Conservation (phyloP, 2,329 filamentous ascomycete species). For the Colletotrichum godetiae region DNA sequence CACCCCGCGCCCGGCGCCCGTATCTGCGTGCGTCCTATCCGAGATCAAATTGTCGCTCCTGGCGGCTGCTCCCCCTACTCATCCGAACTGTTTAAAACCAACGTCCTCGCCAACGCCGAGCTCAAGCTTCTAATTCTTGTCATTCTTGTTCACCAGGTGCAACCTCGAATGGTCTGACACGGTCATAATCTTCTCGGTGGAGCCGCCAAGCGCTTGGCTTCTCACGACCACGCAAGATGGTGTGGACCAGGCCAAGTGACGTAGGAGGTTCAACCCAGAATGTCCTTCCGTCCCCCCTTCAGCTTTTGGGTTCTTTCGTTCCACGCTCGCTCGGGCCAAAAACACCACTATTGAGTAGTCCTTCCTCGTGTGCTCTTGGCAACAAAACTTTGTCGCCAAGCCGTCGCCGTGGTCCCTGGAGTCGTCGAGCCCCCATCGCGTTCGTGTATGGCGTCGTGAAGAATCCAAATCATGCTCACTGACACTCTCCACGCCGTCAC, state of each 20-base stretch:
- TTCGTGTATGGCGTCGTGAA: constrained; percentile 1
- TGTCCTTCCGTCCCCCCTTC: not conserved
- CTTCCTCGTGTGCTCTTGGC: constrained; percentile 22
- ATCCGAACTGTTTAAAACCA: not conserved
- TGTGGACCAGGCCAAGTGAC: constrained; percentile 34
- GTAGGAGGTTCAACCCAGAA: constrained; percentile 26
- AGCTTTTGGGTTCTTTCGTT: not conserved
- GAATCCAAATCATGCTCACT: constrained; percentile 2
- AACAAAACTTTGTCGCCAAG: constrained; percentile 7
- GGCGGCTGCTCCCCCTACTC: constrained; percentile 8
- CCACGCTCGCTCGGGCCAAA: constrained; percentile 14
- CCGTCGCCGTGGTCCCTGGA: constrained; percentile 11
- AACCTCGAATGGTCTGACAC: constrained; percentile 23
- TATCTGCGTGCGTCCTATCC: not conserved
- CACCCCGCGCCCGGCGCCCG: constrained; percentile 4
- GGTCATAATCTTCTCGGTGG: constrained; percentile 26
- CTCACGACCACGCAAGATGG: constrained; percentile 31
- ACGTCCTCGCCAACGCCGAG: not conserved
- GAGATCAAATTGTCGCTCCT: constrained; percentile 13
- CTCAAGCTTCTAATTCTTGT: not conserved
- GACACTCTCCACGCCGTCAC: constrained; percentile 20
- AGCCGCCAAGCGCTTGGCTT: constrained; percentile 32
- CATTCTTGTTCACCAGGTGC: not conserved
- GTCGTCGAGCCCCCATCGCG: constrained; percentile 9
- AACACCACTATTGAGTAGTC: not conserved